Conservation (phyloP, 2,329 filamentous ascomycete genomes). For the Dactylellina haptotyla region DNA sequence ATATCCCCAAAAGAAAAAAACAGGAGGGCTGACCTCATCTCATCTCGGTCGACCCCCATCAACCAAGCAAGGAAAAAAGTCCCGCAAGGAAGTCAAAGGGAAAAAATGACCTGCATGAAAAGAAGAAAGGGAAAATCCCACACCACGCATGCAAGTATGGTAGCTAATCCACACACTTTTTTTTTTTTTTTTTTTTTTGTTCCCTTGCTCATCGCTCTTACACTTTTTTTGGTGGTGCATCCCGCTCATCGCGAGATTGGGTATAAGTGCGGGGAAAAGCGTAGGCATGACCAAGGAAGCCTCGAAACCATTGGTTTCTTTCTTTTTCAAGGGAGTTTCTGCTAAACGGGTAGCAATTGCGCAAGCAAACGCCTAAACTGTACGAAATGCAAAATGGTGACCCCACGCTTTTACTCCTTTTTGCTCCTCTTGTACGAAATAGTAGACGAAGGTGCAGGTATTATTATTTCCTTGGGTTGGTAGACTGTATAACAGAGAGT, state of each 20-base stretch:
- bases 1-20: not conserved
- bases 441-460: no score
- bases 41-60: conserved; percentile 1
- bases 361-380: not conserved
- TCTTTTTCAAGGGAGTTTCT: no score
- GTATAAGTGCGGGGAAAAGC: conserved; percentile 46
- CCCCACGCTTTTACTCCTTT: conserved; percentile 22
- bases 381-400: no score
- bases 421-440: no score
- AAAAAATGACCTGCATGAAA: conserved; percentile 42
- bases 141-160: not conserved
- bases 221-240: not conserved
- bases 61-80: conserved; percentile 32
- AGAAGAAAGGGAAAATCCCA: conserved; percentile 7
- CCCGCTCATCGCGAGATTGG: conserved; percentile 28
- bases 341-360: not conserved
- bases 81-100: conserved; percentile 23
- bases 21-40: conserved; percentile 25
- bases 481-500: no score
- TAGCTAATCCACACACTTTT: conserved; percentile 8
- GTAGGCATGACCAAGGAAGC: conserved; percentile 1
- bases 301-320: no score
- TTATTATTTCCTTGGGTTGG: conserved; percentile 10
- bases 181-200: not conserved
- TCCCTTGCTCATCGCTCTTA: not conserved